These are phyloP conservation scores for Zygosaccharomyces pseudobailii DNA, from an alignment of 1,139 yeast genomes.

Conservation along the genomic window DNA sequence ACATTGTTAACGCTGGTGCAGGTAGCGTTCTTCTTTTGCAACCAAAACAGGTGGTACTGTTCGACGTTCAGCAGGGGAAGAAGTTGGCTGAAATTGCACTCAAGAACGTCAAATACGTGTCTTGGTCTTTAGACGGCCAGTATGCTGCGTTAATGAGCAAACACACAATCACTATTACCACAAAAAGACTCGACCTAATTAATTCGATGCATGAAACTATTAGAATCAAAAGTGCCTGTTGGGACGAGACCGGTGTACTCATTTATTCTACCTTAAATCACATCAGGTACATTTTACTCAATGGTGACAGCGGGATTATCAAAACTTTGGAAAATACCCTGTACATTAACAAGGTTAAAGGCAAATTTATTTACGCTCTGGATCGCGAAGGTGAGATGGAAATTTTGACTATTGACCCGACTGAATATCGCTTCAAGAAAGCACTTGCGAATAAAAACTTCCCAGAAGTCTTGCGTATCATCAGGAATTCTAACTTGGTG, in stretches of 20 bases:
- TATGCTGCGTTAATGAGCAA: slow-evolving; percentile 85
- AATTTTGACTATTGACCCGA: slow-evolving; percentile 78
- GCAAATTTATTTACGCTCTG: slow-evolving; percentile 70
- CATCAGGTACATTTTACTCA: slow-evolving; percentile 85
- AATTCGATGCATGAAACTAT: slow-evolving; percentile 95
- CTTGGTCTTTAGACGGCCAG: slow-evolving; percentile 87
- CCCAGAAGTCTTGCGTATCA: slow-evolving; percentile 85
- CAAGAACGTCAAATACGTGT: slow-evolving; percentile 78
- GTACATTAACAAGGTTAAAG: slow-evolving; percentile 70
- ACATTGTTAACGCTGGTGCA: slow-evolving; percentile 74
- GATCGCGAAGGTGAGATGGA: slow-evolving; percentile 85
- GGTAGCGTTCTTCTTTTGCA: slow-evolving; percentile 80
- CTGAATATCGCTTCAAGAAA: slow-evolving; percentile 93
- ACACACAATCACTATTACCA: slow-evolving; percentile 87
- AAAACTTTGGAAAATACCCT: slow-evolving; percentile 90
- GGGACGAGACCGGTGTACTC: slow-evolving; percentile 93
- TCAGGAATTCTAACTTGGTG: slow-evolving; percentile 82
- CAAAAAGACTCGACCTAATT: slow-evolving; percentile 68
- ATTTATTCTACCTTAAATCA: slow-evolving; percentile 93
- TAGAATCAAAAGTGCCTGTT: slow-evolving; percentile 93
- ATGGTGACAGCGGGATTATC: slow-evolving; percentile 93
- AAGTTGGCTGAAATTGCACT: slow-evolving; percentile 65
- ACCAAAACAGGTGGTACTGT: slow-evolving; percentile 65
- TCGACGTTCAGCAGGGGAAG: slow-evolving; percentile 91
- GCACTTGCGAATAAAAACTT: slow-evolving; percentile 88